Percentiles rank a stretch among this genome's conserved stretches.
Evolutionary conservation across 805 yeast genomes (phyloP).

Genomic region (Myxozyma udenii): DNA sequence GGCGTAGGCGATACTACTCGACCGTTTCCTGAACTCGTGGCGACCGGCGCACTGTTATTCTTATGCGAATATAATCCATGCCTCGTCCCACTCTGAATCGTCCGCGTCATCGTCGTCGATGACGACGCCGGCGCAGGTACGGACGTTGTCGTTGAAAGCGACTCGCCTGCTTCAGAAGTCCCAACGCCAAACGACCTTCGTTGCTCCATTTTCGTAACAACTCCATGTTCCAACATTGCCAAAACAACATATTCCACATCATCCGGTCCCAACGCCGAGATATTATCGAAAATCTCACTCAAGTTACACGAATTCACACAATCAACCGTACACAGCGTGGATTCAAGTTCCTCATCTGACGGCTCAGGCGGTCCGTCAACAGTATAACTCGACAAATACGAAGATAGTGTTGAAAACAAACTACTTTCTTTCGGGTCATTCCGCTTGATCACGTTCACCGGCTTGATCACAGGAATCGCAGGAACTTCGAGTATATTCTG

Average conservation of each 20-base stretch:
- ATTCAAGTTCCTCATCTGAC: constrained; percentile 84
- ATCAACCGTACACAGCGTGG: constrained; percentile 76
- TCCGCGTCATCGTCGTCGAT: neutral
- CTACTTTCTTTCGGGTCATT: constrained; percentile 71
- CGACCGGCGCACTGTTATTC: neutral
- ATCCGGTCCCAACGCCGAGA: neutral
- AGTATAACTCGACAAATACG: constrained; percentile 80
- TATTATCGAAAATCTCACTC: constrained; percentile 48
- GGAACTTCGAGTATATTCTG: constrained; percentile 56
- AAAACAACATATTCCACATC: neutral
- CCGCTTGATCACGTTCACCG: constrained; percentile 59
- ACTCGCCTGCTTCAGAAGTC: neutral
- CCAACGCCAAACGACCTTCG: neutral
- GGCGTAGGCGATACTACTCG: neutral
- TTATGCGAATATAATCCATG: too few relatives aligned
- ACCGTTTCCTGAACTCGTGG: neutral
- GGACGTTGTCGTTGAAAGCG: neutral
- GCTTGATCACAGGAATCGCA: constrained; percentile 57
- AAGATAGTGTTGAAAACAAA: constrained; percentile 84
- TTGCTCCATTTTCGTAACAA: neutral
- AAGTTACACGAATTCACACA: constrained; percentile 73
- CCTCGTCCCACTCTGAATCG: too few relatives aligned
- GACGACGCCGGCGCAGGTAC: neutral
- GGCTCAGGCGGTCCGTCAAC: constrained; percentile 44
- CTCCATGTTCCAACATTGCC: neutral